Evolutionary conservation across 2,329 filamentous ascomycete species (phyloP), one percentile per base, ranked within the genome.

Genomic region (Dryadomyces quercivorus): DNA sequence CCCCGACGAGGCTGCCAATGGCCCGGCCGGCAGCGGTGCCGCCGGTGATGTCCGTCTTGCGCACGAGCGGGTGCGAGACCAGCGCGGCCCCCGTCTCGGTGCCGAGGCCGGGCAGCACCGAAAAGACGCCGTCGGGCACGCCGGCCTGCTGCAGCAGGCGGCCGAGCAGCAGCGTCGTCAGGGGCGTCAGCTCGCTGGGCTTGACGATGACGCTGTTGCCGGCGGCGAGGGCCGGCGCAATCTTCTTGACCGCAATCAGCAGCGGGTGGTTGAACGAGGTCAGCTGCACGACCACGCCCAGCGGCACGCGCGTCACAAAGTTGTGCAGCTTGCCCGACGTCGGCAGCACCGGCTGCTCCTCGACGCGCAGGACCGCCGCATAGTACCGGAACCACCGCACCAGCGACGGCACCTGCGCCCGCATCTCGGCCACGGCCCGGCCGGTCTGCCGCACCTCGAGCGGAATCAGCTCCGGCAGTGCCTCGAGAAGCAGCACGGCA

Each of bases 1-100:
- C 76, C 45, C 80, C 78, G 26, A 79, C 82, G 44, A 84, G 75
- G 46, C 80, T 74, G 59, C 86, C 83, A 62, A 89, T 86, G 40
- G 78, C 77, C 55, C 81, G 75, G 5, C 84, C 85, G 18, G 85
- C 81, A n/a, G 72, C 70, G 21, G 85, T 88, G n/a, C 84, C 85
- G 46, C 86, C 85, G 42, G 85, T 89, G 61, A 90, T 82, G 60
- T 86, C 85, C 55, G 89, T 77, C 71, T 88, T 88, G 67, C 78
- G 70, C 2, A 78, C 68, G 2, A 74, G 65, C 2, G 66, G 66
- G 55, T 77, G 84, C 31, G 76, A 66, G 13, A 75, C 76, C 4
- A 82, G 71, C 0, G 72, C 71, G n/a, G 68, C 70, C 10, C 78
- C 78, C 0, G 79, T 82, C 1, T 69, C 69, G 0, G 63, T 57